These are phyloP conservation scores for Penicillium samsonianum DNA, from an alignment of 495 filamentous ascomycete species.

Conservation along the genomic window DNA sequence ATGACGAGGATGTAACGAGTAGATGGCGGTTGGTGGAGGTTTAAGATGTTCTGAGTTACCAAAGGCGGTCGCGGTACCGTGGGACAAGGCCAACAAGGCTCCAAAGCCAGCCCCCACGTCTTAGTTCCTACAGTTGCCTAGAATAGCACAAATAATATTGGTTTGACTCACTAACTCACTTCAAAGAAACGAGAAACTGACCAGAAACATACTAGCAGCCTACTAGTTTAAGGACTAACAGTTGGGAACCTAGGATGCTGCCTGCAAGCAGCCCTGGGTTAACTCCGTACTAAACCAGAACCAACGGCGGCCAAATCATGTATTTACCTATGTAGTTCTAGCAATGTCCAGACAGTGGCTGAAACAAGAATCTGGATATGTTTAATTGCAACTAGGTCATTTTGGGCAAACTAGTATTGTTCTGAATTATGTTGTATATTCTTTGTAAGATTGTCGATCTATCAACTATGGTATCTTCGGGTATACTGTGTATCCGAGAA, in stretches of 20 bases:
- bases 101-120: neutral
- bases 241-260: neutral
- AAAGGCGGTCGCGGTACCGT: neutral
- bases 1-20: neutral
- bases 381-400: neutral
- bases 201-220: neutral
- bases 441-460: slow-evolving; percentile 1
- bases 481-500: slow-evolving; percentile 9
- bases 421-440: neutral
- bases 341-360: no score
- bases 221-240: neutral
- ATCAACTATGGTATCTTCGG: slow-evolving; percentile 3
- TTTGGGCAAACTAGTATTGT: neutral
- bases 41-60: neutral
- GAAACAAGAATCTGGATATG: neutral
- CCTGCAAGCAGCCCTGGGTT: neutral
- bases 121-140: slow-evolving; percentile 4
- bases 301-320: neutral
- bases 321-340: neutral
- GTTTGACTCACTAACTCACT: neutral
- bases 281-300: neutral
- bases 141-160: neutral
- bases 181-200: no score
- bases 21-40: neutral
- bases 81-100: neutral